Evolutionary conservation across 306 rosid species (phyloP).

Genomic region (Quercus ilex): DNA sequence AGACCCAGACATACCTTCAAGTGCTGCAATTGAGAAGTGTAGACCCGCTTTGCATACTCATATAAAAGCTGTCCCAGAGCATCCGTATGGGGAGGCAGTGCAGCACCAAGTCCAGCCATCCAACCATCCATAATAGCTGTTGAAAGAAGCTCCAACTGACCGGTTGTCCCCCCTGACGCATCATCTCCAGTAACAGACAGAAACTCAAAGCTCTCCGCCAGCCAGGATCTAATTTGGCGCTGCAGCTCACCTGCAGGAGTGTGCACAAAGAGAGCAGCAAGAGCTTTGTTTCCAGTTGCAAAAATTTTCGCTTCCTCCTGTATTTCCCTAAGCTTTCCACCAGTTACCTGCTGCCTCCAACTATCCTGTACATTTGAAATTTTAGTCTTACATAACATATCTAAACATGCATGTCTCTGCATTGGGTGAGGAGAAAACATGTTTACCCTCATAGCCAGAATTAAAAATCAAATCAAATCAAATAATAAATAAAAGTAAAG

Average conservation of each 20-base stretch:
- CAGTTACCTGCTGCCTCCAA: constrained; percentile 92
- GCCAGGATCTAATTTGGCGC: constrained; percentile 98
- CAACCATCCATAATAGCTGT: constrained; percentile 99
- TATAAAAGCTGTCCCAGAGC: constrained; percentile 94
- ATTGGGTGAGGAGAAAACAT: background rate
- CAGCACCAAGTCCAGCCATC: constrained; percentile 99
- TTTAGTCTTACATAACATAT: constrained; percentile 11
- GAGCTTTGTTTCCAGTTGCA: constrained; percentile 84
- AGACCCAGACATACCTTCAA: constrained; percentile 59
- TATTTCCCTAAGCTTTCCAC: constrained; percentile 94
- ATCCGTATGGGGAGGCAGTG: constrained; percentile 85
- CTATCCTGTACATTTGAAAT: constrained; percentile 53
- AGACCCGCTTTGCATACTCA: constrained; percentile 86
- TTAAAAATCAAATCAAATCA: background rate
- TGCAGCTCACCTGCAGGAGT: constrained; percentile 99
- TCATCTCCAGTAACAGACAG: constrained; percentile 75
- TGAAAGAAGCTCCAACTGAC: constrained; percentile 98
- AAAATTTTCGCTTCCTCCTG: constrained; percentile 89
- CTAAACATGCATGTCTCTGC: constrained; percentile 3
- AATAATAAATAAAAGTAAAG: too few relatives aligned
- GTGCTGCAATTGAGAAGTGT: constrained; percentile 91
- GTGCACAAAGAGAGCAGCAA: constrained; percentile 97
- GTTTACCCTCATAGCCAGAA: background rate
- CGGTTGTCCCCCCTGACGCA: constrained; percentile 74
- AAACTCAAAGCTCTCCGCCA: constrained; percentile 83